These are phyloP conservation scores for Mycosphaerelloides madeirae DNA, from an alignment of 2,329 filamentous ascomycete genomes.

Conservation along the genomic window DNA sequence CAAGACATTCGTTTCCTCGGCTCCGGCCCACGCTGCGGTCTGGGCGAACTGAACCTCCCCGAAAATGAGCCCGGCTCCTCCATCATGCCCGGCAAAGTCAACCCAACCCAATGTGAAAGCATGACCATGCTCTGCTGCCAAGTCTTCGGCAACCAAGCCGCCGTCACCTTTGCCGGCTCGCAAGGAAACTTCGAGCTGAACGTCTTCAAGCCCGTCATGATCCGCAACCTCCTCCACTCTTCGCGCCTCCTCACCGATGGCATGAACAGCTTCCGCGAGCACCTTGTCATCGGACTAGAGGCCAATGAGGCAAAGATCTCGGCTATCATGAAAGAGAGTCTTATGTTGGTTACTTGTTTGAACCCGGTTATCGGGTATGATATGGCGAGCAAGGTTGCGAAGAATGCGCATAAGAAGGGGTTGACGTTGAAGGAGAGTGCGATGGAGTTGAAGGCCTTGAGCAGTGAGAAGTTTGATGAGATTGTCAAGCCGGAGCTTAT, in stretches of 20 bases:
- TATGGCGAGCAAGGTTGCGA: conserved; percentile 93
- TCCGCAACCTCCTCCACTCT: conserved; percentile 92
- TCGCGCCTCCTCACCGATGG: conserved; percentile 80
- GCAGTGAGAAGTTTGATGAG: conserved; percentile 81
- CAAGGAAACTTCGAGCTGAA: conserved; percentile 99
- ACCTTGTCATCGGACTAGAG: conserved; percentile 79
- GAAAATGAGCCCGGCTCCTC: conserved; percentile 97
- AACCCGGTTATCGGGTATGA: conserved; percentile 98
- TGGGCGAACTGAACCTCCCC: conserved; percentile 86
- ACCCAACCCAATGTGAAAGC: conserved; percentile 96
- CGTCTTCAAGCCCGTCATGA: conserved; percentile 96
- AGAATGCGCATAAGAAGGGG: conserved; percentile 99
- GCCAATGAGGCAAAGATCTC: conserved; percentile 92
- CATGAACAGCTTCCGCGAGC: conserved; percentile 93
- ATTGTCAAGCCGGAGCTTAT: conserved; percentile 92
- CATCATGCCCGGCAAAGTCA: conserved; percentile 99
- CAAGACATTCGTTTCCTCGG: conserved; percentile 97
- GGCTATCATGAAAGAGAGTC: conserved; percentile 86
- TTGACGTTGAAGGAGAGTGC: conserved; percentile 89
- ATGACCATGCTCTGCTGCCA: conserved; percentile 97
- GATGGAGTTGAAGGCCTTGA: conserved; percentile 86
- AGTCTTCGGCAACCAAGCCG: conserved; percentile 95
- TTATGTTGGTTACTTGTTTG: conserved; percentile 97
- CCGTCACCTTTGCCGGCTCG: conserved; percentile 88
- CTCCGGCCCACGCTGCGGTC: conserved; percentile 89